Base-by-base conservation (phyloP, 176 grass and related monocot species). In the Dactylis glomerata region DNA sequence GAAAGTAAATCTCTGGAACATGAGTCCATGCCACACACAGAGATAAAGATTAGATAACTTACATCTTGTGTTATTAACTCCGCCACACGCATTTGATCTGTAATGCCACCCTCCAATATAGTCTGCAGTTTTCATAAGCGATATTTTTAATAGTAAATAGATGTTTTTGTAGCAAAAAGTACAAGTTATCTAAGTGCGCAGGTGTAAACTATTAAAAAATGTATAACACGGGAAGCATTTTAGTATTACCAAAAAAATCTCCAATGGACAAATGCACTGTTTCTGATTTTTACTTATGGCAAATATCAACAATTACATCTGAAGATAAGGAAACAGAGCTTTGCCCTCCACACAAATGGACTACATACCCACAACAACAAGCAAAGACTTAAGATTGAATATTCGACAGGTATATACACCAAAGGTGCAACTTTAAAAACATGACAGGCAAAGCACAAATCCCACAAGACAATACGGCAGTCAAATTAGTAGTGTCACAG, bases 31-130 rank as follows among this genome's bases (percentile, higher is more conserved):
- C 45, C 33, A 86, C 23, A 3, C 50, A 33, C 37, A 73, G 38
- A 66, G 72, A 83, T 81, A 33, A 17, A 64, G 28, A 64, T 16
- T 74, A 54, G 34, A 89, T 54, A 32, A 63, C 93, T 91, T 91
- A 99, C 97, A 94, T 99, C 97, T 89, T 99, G 94, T 57, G 76
- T 75, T 84, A 99, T 96, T 82, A 99, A 91, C 86, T 99, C 97
- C 73, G 91, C 90, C 73, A 99, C 93, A 14, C 76, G 93, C 84
- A 96, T 94, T 82, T 99, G 97, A 91, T 99, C 97, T 54, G 92
- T 88, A 92, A 99, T 94, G 75, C 88, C 89, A 75, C 93, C 92
- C 79, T 99, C 97, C 72, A 91, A 78, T 87, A 99, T 87, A 71
- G 90, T 99, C 97, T 99, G 86, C 83, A 93, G 16, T 79, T 84